Base-by-base conservation (phyloP, 116 monocot species). In the Cymodocea nodosa region DNA sequence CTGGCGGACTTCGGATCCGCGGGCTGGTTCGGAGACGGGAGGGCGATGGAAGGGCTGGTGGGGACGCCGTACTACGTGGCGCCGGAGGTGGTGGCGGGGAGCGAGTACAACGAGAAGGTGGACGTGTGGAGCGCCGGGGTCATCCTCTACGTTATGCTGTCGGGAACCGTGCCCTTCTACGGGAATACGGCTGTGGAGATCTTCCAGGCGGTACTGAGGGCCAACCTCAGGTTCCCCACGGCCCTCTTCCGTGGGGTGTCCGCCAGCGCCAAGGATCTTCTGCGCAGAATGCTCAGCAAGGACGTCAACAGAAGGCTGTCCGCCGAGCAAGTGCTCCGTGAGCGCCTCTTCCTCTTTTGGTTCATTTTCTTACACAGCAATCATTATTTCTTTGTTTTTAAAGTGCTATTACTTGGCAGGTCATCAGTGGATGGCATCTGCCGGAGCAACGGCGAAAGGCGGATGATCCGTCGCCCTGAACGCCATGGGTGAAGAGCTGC, bases 71-170 rank as follows among this genome's bases (percentile, higher is more conserved):
- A 85, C 74, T 95, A 95, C 75, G 85, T 87, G 39, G 90, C 90
- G 50, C 94, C 94, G 37, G 94, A 94, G 80, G 90, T 94, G 56
- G 60, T 94, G 17, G 65, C 73, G 0, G 90, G 87, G 36, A 75
- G 66, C 36, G 83, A 82, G 4, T 95, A 95, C 75, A 71, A 70
- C 2, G 90, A 87, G 79, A 95, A 87, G 75, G 77, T 83, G 13
- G 87, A 90, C 49, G 84, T 87, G 14, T 90, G 94, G 94, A 90
- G 90, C 75, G 83, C 83, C 11, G 94, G 90, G 62, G 90, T 95
- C 66, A 76, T 90, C 1, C 52, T 95, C 57, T 95, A 90, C 77
- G 65, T 87, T 44, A 82, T 95, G 79, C 87, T 95, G 6, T 49
- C 77, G 0, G 89, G 93, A 68, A 67, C 76, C 34, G 77, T 79